A percentile compares a stretch with the other conserved stretches of the same genome.
phyloP scores from a whole-genome alignment of 306 rosid genomes.

The Castanopsis chinensis region DNA sequence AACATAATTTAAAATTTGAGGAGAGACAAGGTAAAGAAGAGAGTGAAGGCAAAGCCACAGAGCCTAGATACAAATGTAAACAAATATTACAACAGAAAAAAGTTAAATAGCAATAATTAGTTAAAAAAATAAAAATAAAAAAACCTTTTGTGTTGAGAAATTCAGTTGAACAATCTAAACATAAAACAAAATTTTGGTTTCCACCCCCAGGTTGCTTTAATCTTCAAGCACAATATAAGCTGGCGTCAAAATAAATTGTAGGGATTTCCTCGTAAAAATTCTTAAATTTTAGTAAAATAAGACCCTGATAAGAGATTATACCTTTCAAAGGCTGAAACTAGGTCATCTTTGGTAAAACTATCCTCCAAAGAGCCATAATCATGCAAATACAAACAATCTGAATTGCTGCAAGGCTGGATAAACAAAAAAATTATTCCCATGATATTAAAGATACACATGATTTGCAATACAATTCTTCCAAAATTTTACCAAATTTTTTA shows the following conservation, averaged over 20 bases:
- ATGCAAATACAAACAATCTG: constrained; percentile 52
- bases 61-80: neutral
- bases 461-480: constrained; percentile 8
- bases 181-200: too few relatives aligned
- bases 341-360: constrained; percentile 54
- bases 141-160: neutral
- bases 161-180: neutral
- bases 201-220: neutral
- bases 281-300: neutral
- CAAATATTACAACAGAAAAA: neutral
- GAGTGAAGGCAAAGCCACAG: neutral
- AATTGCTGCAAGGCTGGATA: constrained; percentile 55
- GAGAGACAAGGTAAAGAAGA: neutral
- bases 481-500: constrained; percentile 48
- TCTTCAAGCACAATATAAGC: neutral
- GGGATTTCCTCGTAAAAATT: neutral
- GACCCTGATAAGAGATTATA: constrained; percentile 17
- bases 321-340: constrained; percentile 54
- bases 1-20: neutral
- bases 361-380: constrained; percentile 54
- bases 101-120: too few relatives aligned
- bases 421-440: constrained; percentile 18
- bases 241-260: neutral
- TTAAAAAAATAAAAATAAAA: too few relatives aligned
- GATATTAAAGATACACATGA: neutral